These are phyloP conservation scores for Cucumis melo DNA, from an alignment of 306 rosid species.

Conservation along the genomic window DNA sequence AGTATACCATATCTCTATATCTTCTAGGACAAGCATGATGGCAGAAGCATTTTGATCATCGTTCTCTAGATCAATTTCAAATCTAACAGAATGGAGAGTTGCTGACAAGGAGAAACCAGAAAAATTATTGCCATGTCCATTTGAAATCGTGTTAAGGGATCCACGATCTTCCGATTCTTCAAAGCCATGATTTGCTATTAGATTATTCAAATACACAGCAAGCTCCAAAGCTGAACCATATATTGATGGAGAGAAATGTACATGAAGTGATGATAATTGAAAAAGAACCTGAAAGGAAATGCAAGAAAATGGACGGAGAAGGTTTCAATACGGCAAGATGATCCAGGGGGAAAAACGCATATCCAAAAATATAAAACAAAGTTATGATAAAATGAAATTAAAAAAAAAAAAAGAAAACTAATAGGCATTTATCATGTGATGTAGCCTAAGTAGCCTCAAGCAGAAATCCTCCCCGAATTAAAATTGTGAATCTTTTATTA, in stretches of 20 bases:
- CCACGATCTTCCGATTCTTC: slow-evolving; percentile 15
- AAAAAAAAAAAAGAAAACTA: background rate
- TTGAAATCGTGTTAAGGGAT: slow-evolving; percentile 13
- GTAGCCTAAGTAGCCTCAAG: too few species aligned
- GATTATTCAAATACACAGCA: slow-evolving; percentile 15
- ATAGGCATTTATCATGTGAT: background rate
- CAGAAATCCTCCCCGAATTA: too few species aligned
- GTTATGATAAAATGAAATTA: background rate
- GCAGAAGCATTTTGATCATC: slow-evolving; percentile 33
- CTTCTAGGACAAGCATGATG: slow-evolving; percentile 34
- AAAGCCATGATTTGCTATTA: slow-evolving; percentile 21
- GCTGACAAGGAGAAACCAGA: slow-evolving; percentile 33
- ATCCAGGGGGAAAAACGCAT: background rate
- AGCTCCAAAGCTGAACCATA: slow-evolving; percentile 46
- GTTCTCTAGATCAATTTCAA: slow-evolving; percentile 53
- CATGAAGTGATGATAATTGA: slow-evolving; percentile 31
- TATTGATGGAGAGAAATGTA: slow-evolving; percentile 51
- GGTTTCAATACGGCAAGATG: background rate
- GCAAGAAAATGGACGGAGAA: background rate
- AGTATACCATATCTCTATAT: slow-evolving; percentile 40
- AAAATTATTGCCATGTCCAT: slow-evolving; percentile 16
- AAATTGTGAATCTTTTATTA: too few species aligned
- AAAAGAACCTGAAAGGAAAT: slow-evolving; percentile 47
- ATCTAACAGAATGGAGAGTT: slow-evolving; percentile 31
- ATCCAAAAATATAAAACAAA: background rate